These are phyloP conservation scores for Cadophora sp. DNA, from an alignment of 2,329 filamentous ascomycete species.

Conservation along the genomic window DNA sequence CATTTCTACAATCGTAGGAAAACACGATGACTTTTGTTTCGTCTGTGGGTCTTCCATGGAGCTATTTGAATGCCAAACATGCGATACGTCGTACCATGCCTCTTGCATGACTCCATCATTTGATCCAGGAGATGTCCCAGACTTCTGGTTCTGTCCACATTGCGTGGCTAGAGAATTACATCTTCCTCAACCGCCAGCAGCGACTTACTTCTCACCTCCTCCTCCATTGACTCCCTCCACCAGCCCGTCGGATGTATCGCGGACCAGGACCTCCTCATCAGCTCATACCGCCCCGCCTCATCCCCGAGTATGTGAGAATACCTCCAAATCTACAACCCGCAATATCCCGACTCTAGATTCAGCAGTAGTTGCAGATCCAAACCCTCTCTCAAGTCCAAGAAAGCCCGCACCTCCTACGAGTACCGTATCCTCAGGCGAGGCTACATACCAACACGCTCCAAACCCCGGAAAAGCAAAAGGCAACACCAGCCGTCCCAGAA, in stretches of 20 bases:
- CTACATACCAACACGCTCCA: background rate
- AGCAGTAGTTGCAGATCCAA: background rate
- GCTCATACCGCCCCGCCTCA: background rate
- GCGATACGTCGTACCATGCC: conserved; percentile 32
- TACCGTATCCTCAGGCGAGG: background rate
- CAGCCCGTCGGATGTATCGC: conserved; percentile 4
- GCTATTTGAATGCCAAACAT: conserved; percentile 34
- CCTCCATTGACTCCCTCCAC: conserved; percentile 14
- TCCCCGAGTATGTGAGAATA: background rate
- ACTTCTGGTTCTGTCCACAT: conserved; percentile 38
- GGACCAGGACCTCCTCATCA: background rate
- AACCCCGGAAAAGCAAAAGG: conserved; percentile 4
- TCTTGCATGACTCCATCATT: conserved; percentile 35
- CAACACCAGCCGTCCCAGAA: conserved; percentile 15
- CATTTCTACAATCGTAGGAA: conserved; percentile 19
- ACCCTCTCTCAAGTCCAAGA: background rate
- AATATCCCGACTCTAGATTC: background rate
- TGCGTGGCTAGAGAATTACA: conserved; percentile 32
- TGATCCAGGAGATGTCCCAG: conserved; percentile 26
- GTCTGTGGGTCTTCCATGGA: conserved; percentile 33
- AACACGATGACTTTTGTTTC: conserved; percentile 35
- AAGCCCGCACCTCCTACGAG: background rate
- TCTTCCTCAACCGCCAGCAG: conserved; percentile 26
- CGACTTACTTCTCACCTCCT: conserved; percentile 17
- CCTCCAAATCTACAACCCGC: background rate